phyloP scores from a whole-genome alignment of 768 basidiomycete species.

The Lentinula edodes region DNA sequence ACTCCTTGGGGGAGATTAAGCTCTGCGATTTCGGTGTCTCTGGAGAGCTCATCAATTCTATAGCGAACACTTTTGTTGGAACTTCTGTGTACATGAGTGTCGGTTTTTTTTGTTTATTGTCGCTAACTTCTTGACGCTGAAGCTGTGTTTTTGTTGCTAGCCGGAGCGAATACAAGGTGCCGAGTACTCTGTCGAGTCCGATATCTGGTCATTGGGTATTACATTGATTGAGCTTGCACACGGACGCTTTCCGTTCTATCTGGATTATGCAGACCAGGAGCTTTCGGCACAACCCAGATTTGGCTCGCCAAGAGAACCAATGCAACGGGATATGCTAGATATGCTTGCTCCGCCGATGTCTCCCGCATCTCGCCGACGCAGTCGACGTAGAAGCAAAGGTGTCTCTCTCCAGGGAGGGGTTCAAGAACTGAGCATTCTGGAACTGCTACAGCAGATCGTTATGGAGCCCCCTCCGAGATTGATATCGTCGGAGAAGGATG shows the following conservation, averaged over 20 bases:
- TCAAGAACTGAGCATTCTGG: constrained; percentile 97
- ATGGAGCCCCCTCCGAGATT: constrained; percentile 94
- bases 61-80: constrained; percentile 98
- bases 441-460: constrained; percentile 95
- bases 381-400: constrained; percentile 84
- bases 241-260: constrained; percentile 89
- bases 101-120: constrained; percentile 6
- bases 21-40: constrained; percentile 99
- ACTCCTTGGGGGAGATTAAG: constrained; percentile 94
- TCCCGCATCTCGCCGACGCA: constrained; percentile 37
- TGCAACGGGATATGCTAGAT: background rate
- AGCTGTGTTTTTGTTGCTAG: constrained; percentile 32
- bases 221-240: constrained; percentile 94
- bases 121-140: background rate
- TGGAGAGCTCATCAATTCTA: constrained; percentile 96
- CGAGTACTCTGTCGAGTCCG: constrained; percentile 97
- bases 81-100: constrained; percentile 99
- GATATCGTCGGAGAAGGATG: constrained; percentile 35
- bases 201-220: constrained; percentile 98
- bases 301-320: background rate
- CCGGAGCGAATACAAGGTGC: constrained; percentile 99
- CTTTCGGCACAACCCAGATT: background rate
- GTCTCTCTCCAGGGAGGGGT: constrained; percentile 91
- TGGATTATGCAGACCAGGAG: background rate
- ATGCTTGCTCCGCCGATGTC: constrained; percentile 13